These are phyloP conservation scores for Lactifluus subvellereus DNA, from an alignment of 768 basidiomycete species.

Conservation along the genomic window DNA sequence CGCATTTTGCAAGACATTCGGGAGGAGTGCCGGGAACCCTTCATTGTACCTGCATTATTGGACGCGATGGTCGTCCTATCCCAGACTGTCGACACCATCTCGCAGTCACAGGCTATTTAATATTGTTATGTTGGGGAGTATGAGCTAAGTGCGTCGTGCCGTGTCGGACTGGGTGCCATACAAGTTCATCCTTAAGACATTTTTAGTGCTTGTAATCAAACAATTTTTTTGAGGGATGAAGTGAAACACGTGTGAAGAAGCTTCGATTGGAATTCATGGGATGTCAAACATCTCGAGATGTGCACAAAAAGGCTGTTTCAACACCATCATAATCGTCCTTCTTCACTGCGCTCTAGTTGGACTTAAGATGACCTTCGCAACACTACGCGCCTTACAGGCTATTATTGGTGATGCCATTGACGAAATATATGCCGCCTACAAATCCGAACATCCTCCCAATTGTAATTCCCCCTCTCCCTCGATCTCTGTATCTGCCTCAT, in stretches of 20 bases:
- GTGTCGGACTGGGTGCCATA: background rate
- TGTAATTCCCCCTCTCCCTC: background rate
- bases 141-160: background rate
- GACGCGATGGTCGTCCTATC: constrained; percentile 31
- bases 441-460: background rate
- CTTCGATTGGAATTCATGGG: constrained; percentile 1
- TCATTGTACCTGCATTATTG: constrained; percentile 32
- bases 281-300: background rate
- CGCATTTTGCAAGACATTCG: constrained; percentile 16
- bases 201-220: background rate
- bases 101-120: background rate
- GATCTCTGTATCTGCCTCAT: background rate
- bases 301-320: background rate
- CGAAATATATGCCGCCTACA: constrained; percentile 23
- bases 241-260: background rate
- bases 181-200: background rate
- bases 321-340: background rate
- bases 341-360: background rate
- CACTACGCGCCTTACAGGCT: constrained; percentile 23
- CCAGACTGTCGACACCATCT: constrained; percentile 23
- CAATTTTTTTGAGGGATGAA: too few relatives aligned
- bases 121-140: background rate
- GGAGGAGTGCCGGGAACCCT: constrained; percentile 27
- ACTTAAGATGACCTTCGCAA: constrained; percentile 22
- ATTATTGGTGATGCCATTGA: constrained; percentile 24